Conservation (phyloP, 2,329 filamentous ascomycete genomes). For the Trichophyton rubrum region DNA sequence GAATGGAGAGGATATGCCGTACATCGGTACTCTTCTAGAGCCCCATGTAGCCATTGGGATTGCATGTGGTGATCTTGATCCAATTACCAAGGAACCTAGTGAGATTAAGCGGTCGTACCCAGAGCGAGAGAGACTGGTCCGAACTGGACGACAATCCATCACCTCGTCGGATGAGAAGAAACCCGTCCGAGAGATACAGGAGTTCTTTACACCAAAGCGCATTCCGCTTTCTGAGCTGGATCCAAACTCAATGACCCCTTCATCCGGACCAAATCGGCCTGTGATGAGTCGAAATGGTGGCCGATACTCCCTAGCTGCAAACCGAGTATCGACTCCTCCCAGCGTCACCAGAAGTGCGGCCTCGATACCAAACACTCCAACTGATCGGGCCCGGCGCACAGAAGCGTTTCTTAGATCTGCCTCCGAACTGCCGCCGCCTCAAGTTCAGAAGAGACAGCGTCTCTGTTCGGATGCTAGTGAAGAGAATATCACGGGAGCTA, state of each 20-base stretch:
- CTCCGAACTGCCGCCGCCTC: constrained; percentile 29
- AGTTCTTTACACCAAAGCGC: constrained; percentile 53
- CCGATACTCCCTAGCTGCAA: constrained; percentile 43
- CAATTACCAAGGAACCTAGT: constrained; percentile 66
- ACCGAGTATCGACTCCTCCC: constrained; percentile 33
- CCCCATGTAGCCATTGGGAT: constrained; percentile 58
- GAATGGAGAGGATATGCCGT: constrained; percentile 59
- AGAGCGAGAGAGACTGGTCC: constrained; percentile 23
- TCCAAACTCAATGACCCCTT: constrained; percentile 54
- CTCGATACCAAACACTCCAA: constrained; percentile 24
- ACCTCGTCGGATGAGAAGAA: constrained; percentile 42
- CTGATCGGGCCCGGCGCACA: constrained; percentile 31
- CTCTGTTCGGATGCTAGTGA: constrained; percentile 38
- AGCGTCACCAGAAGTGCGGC: constrained; percentile 25
- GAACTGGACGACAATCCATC: constrained; percentile 30
- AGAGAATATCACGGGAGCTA: constrained; percentile 20
- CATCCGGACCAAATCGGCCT: constrained; percentile 50
- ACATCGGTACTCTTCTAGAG: constrained; percentile 64
- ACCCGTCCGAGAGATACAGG: constrained; percentile 48
- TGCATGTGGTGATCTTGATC: constrained; percentile 71
- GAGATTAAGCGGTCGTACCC: constrained; percentile 24
- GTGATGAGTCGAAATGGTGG: constrained; percentile 37
- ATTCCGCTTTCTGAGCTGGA: constrained; percentile 55
- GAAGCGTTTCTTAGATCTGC: constrained; percentile 29
- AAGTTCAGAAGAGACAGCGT: constrained; percentile 39